Evolutionary conservation across 129 eudicot genomes (phyloP).

Genomic region (Apium graveolens): DNA sequence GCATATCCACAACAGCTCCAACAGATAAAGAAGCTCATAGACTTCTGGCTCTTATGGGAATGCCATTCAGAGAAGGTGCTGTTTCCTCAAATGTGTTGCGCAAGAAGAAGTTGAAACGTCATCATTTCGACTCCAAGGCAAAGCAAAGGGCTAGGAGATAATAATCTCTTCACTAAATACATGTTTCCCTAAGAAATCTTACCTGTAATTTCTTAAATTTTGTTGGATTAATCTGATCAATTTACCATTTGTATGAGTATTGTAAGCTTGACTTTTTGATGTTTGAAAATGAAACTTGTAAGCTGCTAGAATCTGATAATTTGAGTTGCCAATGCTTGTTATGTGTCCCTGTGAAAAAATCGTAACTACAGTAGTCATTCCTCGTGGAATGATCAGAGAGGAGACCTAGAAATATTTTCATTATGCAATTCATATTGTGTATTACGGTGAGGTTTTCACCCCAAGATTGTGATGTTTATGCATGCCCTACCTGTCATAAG

Average conservation of each 20-base stretch:
- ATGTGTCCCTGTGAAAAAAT: too few species aligned
- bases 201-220: neutral
- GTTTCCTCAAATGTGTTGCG: conserved; percentile 26
- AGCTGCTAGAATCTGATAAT: neutral
- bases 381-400: neutral
- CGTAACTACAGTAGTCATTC: neutral
- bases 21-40: conserved; percentile 81
- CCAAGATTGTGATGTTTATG: too few species aligned
- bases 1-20: conserved; percentile 73
- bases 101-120: conserved; percentile 81
- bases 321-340: neutral
- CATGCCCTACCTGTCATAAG: too few species aligned
- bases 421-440: too few species aligned
- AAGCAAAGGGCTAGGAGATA: conserved; percentile 45
- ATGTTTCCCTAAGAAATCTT: neutral
- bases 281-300: neutral
- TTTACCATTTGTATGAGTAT: conserved; percentile 1
- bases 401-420: too few species aligned
- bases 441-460: too few species aligned
- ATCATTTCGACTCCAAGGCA: conserved; percentile 80
- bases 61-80: conserved; percentile 85
- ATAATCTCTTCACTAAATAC: neutral
- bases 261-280: neutral
- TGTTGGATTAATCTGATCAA: neutral
- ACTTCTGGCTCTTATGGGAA: conserved; percentile 81